A percentile compares a stretch with the other conserved stretches of the same genome.
Evolutionary conservation across 2,329 filamentous ascomycete species (phyloP).

Genomic region (Furcasterigmium sp.): DNA sequence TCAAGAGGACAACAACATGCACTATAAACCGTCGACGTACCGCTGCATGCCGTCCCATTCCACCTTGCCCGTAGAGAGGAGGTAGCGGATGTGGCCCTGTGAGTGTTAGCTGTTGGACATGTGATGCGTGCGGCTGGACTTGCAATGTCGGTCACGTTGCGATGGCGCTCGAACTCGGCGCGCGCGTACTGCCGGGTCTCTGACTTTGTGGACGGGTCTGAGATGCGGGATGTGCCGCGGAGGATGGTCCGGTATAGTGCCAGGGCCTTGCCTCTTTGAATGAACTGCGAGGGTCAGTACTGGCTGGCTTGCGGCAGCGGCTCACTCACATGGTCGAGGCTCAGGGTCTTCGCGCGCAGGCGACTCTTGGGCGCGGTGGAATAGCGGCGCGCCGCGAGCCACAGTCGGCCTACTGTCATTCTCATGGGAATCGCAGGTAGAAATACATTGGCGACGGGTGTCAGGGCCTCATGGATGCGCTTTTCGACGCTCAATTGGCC

Average conservation of each 20-base stretch:
- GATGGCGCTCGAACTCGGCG: conserved; percentile 57
- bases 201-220: conserved; percentile 42
- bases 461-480: background rate
- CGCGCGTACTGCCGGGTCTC: conserved; percentile 54
- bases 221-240: conserved; percentile 47
- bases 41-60: conserved; percentile 60
- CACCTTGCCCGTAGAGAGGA: conserved; percentile 59
- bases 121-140: conserved; percentile 19
- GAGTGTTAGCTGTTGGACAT: background rate
- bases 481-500: background rate
- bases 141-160: conserved; percentile 50
- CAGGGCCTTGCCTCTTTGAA: conserved; percentile 50
- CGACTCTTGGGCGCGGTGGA: conserved; percentile 28
- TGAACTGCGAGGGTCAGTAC: conserved; percentile 42
- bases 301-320: background rate
- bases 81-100: conserved; percentile 56
- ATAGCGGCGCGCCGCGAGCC: conserved; percentile 24
- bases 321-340: conserved; percentile 51
- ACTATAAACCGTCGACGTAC: conserved; percentile 44
- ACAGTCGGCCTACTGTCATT: background rate
- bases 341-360: conserved; percentile 39
- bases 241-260: conserved; percentile 55
- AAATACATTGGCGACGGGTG: background rate
- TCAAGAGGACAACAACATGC: background rate
- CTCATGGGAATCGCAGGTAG: background rate